Percentiles rank a stretch among this genome's conserved stretches.
These are phyloP conservation scores for Solanum arcanum DNA, from an alignment of 257 asterid species.

Conservation along the genomic window DNA sequence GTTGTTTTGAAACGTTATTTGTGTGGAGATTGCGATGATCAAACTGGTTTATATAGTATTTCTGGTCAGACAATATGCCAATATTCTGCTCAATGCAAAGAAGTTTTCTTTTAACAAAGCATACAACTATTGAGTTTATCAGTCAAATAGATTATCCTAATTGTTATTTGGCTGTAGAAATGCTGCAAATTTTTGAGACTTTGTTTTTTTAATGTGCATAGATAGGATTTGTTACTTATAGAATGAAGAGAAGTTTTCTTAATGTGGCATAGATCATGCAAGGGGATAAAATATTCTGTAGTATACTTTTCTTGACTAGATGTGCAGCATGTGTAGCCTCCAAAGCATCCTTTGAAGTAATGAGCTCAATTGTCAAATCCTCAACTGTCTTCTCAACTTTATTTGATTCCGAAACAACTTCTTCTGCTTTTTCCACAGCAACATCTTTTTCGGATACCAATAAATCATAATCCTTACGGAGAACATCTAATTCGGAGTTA, in stretches of 20 bases:
- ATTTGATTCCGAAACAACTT: too few relatives aligned
- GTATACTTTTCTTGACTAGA: neutral
- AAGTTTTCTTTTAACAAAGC: neutral
- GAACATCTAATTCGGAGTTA: too few relatives aligned
- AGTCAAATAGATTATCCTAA: neutral
- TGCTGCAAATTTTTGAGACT: neutral
- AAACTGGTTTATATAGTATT: neutral
- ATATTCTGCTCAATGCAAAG: neutral
- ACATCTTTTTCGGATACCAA: too few relatives aligned
- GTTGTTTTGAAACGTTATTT: neutral
- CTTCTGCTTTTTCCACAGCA: too few relatives aligned
- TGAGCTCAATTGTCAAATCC: too few relatives aligned
- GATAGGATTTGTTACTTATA: neutral
- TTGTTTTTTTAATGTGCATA: neutral
- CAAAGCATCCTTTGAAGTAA: too few relatives aligned
- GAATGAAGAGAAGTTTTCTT: neutral
- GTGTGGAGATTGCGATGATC: neutral
- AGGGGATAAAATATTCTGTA: neutral
- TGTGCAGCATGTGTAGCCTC: too few relatives aligned
- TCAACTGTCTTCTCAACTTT: too few relatives aligned
- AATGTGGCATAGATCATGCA: neutral
- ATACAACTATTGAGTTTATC: neutral
- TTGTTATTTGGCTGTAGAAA: neutral
- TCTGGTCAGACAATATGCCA: neutral
- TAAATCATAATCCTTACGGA: too few relatives aligned